Conservation (phyloP, 1,284 basidiomycete genomes). For the Ustilago curta region DNA sequence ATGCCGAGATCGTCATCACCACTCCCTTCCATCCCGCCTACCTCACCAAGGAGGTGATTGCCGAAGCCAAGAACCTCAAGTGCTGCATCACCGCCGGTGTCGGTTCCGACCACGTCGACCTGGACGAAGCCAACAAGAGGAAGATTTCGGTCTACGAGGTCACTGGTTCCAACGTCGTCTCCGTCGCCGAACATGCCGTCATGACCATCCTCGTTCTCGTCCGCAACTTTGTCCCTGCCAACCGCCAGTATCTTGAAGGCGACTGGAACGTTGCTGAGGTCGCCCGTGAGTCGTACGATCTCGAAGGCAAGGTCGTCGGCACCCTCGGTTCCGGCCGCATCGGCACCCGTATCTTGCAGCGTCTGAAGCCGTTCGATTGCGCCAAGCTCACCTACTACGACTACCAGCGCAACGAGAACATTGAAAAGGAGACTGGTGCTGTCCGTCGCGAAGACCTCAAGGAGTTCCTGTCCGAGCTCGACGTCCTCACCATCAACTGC, state of each 20-base stretch:
- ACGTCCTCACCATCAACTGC: conserved; percentile 88
- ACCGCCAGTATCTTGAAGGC: conserved; percentile 68
- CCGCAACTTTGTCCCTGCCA: conserved; percentile 85
- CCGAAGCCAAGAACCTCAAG: conserved; percentile 88
- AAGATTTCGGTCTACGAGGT: conserved; percentile 82
- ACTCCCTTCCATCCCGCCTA: conserved; percentile 88
- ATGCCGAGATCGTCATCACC: conserved; percentile 76
- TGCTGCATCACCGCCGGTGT: conserved; percentile 93
- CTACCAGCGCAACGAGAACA: conserved; percentile 81
- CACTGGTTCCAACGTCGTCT: conserved; percentile 78
- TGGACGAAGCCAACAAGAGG: conserved; percentile 85
- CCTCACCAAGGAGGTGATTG: conserved; percentile 82
- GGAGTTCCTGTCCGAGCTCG: conserved; percentile 83
- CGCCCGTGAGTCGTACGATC: conserved; percentile 75
- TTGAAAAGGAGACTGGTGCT: conserved; percentile 78
- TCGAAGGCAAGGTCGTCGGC: conserved; percentile 90
- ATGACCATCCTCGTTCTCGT: conserved; percentile 86
- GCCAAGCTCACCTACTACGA: conserved; percentile 95
- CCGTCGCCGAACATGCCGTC: conserved; percentile 91
- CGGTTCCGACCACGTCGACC: conserved; percentile 86
- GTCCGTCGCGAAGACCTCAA: conserved; percentile 84
- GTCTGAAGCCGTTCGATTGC: conserved; percentile 86
- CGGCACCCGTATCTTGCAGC: conserved; percentile 77
- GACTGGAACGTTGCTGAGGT: conserved; percentile 68
- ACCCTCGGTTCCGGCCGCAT: conserved; percentile 77